Base-by-base conservation (phyloP, 2,329 filamentous ascomycete species). In the Colletotrichum caudatum region DNA sequence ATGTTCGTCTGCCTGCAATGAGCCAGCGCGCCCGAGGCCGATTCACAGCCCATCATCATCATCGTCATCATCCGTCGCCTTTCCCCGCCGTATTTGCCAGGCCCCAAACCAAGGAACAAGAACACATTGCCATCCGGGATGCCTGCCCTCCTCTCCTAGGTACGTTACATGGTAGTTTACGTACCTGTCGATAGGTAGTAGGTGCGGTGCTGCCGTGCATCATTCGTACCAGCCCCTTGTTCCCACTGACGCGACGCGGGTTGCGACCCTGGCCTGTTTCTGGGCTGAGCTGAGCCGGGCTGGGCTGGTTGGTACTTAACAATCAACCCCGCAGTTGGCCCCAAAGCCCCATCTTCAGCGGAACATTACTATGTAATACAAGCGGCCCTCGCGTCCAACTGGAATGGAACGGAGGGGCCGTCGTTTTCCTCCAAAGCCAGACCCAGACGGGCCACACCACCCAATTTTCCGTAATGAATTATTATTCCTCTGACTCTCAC, bases 301-400 rank as follows among this genome's bases (percentile, higher is more conserved):
- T 54, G 64, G 14, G 48, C 41, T 58, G 23, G 41, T 39, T 29
- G 26, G 26, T 29, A 29, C 29, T 29, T 29, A 4, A 29, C 41
- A 51, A 58, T 48, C 60, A 64, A 72, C 69, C 69, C 69, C 66
- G 69, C 69, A 72, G 69, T 63, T 41, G 60, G 54, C 48, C 50
- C 54, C 54, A 35, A 46, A n/a, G 64, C 33, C 57, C 69, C 66
- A 70, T 72, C 70, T 71, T 71, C 70, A 72, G 66, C 70, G 70
- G 58, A 53, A 72, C 70, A 71, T 61, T 23, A 35, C 39, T 64
- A 23, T 48, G 46, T n/a, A 48, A 46, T 46, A 46, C 46, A 11
- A 20, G 37, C 18, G 26, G 33, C 20, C 33, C 48, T 71, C 64
- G n/a, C 23, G 18, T 57, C 53, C 53, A 26, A 39, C 68, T 68